These are phyloP conservation scores for Dendrocalamus sinicus DNA, from an alignment of 176 grass and related monocot genomes.

Conservation along the genomic window DNA sequence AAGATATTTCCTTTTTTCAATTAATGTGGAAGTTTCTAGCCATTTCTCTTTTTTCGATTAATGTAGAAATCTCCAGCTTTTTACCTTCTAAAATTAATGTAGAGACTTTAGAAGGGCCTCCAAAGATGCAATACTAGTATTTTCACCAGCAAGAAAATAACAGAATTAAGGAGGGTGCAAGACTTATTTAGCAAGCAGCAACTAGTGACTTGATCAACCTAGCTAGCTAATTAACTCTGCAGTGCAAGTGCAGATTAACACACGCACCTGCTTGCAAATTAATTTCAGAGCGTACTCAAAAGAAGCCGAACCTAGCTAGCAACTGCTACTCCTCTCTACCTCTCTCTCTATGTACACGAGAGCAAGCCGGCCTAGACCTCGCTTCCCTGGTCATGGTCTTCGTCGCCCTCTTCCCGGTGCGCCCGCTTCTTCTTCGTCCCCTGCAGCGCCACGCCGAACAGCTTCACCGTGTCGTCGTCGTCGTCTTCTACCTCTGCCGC, in stretches of 20 bases:
- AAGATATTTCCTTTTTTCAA: no score
- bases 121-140: neutral
- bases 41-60: no score
- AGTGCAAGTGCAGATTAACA: slow-evolving; percentile 18
- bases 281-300: slow-evolving; percentile 14
- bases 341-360: slow-evolving; percentile 53
- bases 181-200: neutral
- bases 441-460: slow-evolving; percentile 87
- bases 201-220: slow-evolving; percentile 9
- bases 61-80: no score
- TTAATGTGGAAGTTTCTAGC: no score
- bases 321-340: slow-evolving; percentile 32
- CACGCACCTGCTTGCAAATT: slow-evolving; percentile 12
- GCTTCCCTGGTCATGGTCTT: slow-evolving; percentile 46
- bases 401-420: slow-evolving; percentile 42
- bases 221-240: neutral
- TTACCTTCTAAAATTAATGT: no score
- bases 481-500: neutral
- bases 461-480: slow-evolving; percentile 61
- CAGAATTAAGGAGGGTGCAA: neutral
- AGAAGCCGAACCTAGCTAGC: slow-evolving; percentile 42
- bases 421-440: slow-evolving; percentile 59
- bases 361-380: slow-evolving; percentile 31
- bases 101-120: no score
- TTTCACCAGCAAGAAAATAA: slow-evolving; percentile 24